Conservation (phyloP, 2,329 filamentous ascomycete genomes). For the Graphilbum sp. region DNA sequence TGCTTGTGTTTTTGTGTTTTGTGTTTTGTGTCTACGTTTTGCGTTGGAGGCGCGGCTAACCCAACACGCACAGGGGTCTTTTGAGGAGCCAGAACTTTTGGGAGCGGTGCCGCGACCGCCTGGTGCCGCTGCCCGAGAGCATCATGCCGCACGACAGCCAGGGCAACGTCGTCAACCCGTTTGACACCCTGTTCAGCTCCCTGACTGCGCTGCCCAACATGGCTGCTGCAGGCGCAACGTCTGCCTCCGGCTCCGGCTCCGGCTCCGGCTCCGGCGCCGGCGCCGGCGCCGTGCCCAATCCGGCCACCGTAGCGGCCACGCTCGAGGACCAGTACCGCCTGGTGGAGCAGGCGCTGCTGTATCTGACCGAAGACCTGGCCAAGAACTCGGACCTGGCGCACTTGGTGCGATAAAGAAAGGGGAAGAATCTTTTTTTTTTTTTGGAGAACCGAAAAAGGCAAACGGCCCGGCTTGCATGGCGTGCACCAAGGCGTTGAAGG, state of each 20-base stretch:
- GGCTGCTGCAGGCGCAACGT: not conserved
- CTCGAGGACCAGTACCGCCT: slow-evolving; percentile 11
- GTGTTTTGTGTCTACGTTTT: not conserved
- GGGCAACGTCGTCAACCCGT: not conserved
- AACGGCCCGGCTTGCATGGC: no score
- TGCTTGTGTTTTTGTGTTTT: not conserved
- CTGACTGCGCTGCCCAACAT: not conserved
- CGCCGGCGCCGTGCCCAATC: not conserved
- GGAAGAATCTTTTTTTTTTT: not conserved
- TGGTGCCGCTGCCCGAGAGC: not conserved
- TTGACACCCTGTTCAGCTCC: slow-evolving; percentile 6
- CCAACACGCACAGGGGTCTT: slow-evolving; percentile 5
- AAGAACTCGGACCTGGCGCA: slow-evolving; percentile 7
- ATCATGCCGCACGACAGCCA: not conserved
- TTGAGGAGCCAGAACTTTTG: slow-evolving; percentile 9
- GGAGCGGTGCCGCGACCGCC: slow-evolving; percentile 9
- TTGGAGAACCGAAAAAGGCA: not conserved
- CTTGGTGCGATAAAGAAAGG: not conserved
- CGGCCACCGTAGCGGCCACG: slow-evolving; percentile 1
- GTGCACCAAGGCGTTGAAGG: no score
- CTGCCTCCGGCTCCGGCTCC: not conserved
- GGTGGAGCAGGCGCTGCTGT: slow-evolving; percentile 10
- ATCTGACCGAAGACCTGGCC: slow-evolving; percentile 9
- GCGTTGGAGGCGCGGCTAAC: no score
- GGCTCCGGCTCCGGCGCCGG: not conserved